Evolutionary conservation across 2,329 filamentous ascomycete genomes (phyloP).

Genomic region (Sarocladium brachiariae): DNA sequence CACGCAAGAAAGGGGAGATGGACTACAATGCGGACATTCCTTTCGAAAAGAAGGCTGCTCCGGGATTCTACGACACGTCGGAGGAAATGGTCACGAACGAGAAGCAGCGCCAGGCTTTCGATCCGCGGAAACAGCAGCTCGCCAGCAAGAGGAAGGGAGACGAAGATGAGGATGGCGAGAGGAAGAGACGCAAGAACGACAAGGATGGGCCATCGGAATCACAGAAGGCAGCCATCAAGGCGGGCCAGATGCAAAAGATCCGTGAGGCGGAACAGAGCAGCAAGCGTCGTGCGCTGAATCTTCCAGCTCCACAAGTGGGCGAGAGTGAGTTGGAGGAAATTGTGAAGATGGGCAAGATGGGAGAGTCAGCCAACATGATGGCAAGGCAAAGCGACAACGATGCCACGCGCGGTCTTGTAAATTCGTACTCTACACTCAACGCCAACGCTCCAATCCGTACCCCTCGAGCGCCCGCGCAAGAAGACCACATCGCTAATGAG

Average conservation of each 20-base stretch:
- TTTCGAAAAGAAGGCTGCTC: conserved; percentile 84
- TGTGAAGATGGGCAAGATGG: conserved; percentile 96
- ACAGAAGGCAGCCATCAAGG: conserved; percentile 82
- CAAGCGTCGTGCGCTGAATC: conserved; percentile 74
- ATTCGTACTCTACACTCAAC: conserved; percentile 78
- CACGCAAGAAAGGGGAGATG: conserved; percentile 92
- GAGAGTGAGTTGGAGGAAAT: conserved; percentile 94
- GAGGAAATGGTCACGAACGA: conserved; percentile 81
- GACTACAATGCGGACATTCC: conserved; percentile 99
- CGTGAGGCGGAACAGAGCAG: conserved; percentile 95
- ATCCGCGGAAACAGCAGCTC: conserved; percentile 86
- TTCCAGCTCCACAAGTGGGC: conserved; percentile 86
- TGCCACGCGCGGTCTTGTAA: conserved; percentile 76
- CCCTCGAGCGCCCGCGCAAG: conserved; percentile 81
- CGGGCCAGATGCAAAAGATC: conserved; percentile 89
- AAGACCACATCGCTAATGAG: conserved; percentile 95
- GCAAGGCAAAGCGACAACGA: conserved; percentile 76
- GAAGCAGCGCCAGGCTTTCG: conserved; percentile 73
- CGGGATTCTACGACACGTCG: conserved; percentile 87
- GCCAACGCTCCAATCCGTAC: conserved; percentile 84
- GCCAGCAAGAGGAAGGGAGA: conserved; percentile 92
- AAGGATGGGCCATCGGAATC: conserved; percentile 73
- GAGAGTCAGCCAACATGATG: conserved; percentile 72
- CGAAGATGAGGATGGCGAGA: conserved; percentile 73
- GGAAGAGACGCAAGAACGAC: conserved; percentile 83